A percentile compares a stretch with the other conserved stretches of the same genome.
Conservation (phyloP, 73 alveolate species). For the Tetrahymena thermophila region DNA sequence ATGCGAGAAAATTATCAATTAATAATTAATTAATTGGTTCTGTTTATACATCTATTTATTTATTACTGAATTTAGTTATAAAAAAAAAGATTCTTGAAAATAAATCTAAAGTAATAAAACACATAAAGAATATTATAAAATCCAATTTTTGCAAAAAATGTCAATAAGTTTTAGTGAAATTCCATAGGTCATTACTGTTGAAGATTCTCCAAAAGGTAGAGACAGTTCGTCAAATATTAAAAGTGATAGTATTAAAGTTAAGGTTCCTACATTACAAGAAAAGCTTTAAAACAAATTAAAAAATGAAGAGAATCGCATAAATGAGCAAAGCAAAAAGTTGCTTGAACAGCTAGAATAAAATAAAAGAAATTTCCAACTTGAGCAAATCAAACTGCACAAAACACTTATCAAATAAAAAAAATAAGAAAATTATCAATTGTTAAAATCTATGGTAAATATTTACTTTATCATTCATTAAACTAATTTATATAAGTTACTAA, state of each 20-base stretch:
- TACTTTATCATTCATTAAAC: no score
- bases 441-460: neutral
- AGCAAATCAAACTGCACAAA: neutral
- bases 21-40: neutral
- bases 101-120: neutral
- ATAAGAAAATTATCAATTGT: neutral
- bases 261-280: neutral
- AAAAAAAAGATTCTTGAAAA: no score
- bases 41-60: no score
- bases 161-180: neutral
- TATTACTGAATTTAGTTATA: neutral
- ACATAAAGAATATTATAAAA: neutral
- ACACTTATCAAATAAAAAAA: neutral
- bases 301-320: neutral
- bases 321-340: neutral
- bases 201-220: neutral
- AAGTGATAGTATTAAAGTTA: neutral
- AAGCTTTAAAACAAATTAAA: neutral
- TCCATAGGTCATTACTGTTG: neutral
- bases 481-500: no score
- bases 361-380: neutral
- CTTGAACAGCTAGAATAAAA: neutral
- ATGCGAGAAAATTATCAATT: neutral
- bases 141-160: neutral
- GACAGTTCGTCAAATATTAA: neutral